phyloP scores from a whole-genome alignment of 2,329 filamentous ascomycete genomes.

The Penicillium sp. region DNA sequence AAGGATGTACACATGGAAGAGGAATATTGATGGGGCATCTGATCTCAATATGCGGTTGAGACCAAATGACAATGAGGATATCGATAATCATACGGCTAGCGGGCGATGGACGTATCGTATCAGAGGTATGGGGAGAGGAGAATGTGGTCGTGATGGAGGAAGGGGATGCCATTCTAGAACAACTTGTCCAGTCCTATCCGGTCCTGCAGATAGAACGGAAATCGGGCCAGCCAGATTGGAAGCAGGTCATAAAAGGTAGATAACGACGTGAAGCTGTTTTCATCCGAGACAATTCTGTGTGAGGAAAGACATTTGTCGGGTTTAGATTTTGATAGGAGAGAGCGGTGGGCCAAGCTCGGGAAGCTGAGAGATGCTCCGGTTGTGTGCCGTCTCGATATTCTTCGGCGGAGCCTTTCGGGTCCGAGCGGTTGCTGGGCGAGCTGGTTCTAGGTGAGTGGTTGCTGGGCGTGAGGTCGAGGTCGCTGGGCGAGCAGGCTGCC shows the following conservation, averaged over 20 bases:
- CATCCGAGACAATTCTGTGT: background rate
- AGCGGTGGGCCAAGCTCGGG: conserved; percentile 50
- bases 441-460: conserved; percentile 21
- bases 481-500: conserved; percentile 27
- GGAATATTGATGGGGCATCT: conserved; percentile 16
- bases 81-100: background rate
- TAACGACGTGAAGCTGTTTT: background rate
- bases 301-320: conserved; percentile 28
- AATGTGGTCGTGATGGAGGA: background rate
- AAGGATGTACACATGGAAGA: conserved; percentile 19
- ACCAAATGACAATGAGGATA: conserved; percentile 3
- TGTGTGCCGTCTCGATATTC: conserved; percentile 38
- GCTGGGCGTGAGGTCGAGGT: conserved; percentile 34
- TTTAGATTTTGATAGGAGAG: conserved; percentile 51
- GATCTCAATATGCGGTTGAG: conserved; percentile 28
- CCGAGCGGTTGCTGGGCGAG: conserved; percentile 33
- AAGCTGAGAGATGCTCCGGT: conserved; percentile 44
- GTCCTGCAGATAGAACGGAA: conserved; percentile 4
- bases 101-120: background rate
- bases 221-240: conserved; percentile 22
- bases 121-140: background rate
- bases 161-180: background rate
- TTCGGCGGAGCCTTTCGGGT: conserved; percentile 34
- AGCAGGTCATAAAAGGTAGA: background rate
- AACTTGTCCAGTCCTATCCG: conserved; percentile 4